Base-by-base conservation (phyloP, 1,139 yeast species). In the Hemisphaericaspora lyxosophila region DNA sequence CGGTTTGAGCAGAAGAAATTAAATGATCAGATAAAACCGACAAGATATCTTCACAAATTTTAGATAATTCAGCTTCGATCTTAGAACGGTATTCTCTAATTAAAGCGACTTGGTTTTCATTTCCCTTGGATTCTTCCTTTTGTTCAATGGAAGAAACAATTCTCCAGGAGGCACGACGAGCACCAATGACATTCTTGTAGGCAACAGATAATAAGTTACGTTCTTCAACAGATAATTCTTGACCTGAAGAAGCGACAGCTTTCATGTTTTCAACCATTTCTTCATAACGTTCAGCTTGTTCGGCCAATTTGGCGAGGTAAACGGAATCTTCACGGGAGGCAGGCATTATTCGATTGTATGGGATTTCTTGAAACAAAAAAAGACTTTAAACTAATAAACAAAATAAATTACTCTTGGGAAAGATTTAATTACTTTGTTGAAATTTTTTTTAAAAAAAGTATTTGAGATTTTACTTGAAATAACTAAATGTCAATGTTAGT, bases 251-350 rank as follows among this genome's bases (percentile, higher is more conserved):
- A 53, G 97, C 97, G 61, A 92, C 97, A 44, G 88, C 86, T 70
- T 90, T 90, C 97, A 92, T 92, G 73, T 87, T 87, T 68, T 89
- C 96, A 56, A 92, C 97, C 97, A 89, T 90, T 74, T 94, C 98
- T 74, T 92, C 98, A 67, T 92, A 92, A 72, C 98, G 95, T 76
- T 92, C 98, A 59, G 98, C 97, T 77, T 92, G 97, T 75, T 92
- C 98, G 59, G 97, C 97, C 70, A 92, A 86, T 72, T 92, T 92
- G 70, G 98, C 97, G 67, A 92, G 85, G 72, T 90, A 92, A 59
- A 92, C 97, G 57, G 96, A 87, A 76, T 90, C 96, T 82, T 92
- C 98, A 76, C 97, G 96, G 61, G 90, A 78, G 64, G 84, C 73
- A 55, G 94, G 76, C 92, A 85, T 84, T 64, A 42, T 50, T 30